phyloP scores from a whole-genome alignment of 345 rosid species.

The Rhizophora apiculata region DNA sequence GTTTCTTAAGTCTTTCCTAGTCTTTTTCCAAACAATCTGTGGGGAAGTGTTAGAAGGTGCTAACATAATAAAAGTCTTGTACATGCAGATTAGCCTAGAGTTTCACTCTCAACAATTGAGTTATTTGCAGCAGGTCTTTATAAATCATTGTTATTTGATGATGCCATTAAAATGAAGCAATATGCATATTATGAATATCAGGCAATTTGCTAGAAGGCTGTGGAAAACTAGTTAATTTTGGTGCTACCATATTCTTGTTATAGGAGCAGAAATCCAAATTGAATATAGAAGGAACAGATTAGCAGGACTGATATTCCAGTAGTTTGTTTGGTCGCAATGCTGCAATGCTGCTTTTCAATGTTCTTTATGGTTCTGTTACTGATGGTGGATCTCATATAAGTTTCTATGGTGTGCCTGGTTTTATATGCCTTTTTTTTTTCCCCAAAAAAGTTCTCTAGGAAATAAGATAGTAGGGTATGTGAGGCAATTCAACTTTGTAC shows the following conservation, averaged over 20 bases:
- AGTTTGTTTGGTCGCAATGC: not conserved
- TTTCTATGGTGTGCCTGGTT: not conserved
- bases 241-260: not conserved
- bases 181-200: not conserved
- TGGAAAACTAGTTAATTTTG: not conserved
- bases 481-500: not conserved
- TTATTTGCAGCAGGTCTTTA: not conserved
- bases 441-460: too few relatives aligned
- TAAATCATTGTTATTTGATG: not conserved
- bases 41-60: not conserved
- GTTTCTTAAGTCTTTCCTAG: not conserved
- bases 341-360: not conserved
- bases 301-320: not conserved
- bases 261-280: not conserved
- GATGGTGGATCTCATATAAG: not conserved
- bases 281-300: not conserved
- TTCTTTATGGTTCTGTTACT: not conserved
- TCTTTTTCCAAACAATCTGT: too few relatives aligned
- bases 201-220: not conserved
- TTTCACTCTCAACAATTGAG: not conserved
- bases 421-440: too few relatives aligned
- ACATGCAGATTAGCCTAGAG: not conserved
- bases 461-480: not conserved
- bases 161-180: not conserved
- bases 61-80: not conserved